A percentile compares a stretch with the other conserved stretches of the same genome.
phyloP scores from a whole-genome alignment of 257 asterid species.

The Solanum lycopersicoides region DNA sequence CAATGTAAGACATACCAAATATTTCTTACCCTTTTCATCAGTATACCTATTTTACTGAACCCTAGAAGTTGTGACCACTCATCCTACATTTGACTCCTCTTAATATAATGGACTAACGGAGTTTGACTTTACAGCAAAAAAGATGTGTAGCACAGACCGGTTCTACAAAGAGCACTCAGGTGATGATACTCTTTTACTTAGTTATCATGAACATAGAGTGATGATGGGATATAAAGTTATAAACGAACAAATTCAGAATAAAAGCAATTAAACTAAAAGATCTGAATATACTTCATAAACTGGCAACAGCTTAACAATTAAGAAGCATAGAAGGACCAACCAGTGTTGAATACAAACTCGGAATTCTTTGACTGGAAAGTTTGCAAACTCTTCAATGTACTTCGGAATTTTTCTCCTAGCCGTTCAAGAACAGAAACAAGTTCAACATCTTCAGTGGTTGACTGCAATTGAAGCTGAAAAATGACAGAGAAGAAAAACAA shows the following conservation, averaged over 20 bases:
- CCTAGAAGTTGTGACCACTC: neutral
- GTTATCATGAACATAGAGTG: neutral
- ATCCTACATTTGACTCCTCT: neutral
- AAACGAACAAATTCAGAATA: neutral
- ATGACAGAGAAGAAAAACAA: neutral
- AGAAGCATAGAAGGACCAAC: constrained; percentile 17
- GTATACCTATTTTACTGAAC: neutral
- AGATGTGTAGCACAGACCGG: neutral
- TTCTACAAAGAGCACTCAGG: neutral
- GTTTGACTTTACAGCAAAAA: neutral
- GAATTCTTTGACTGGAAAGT: constrained; percentile 67
- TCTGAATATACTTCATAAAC: neutral
- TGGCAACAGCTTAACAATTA: neutral
- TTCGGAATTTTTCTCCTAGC: constrained; percentile 47
- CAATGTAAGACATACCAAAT: neutral
- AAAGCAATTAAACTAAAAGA: neutral
- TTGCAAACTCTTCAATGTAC: constrained; percentile 46
- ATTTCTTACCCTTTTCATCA: neutral
- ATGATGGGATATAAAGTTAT: neutral
- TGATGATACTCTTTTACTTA: neutral
- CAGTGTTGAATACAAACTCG: constrained; percentile 77
- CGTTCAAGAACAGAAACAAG: constrained; percentile 39
- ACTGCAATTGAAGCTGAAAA: constrained; percentile 49
- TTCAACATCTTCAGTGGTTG: constrained; percentile 40
- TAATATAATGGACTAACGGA: neutral